Conservation (phyloP, 441 rosid species). For the Melastoma candidum region DNA sequence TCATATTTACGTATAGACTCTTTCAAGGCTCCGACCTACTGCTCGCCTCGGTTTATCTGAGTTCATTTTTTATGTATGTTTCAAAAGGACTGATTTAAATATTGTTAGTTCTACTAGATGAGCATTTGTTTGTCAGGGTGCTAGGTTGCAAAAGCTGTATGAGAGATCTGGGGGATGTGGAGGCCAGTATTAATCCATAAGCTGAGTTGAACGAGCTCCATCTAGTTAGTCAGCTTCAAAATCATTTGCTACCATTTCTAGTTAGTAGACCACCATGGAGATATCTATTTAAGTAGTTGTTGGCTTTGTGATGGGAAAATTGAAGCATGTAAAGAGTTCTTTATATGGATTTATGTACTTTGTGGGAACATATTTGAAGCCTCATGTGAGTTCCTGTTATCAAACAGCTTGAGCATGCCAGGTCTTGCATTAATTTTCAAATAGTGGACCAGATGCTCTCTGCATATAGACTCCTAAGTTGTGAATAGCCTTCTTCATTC, state of each 20-base stretch:
- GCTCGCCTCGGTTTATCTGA: too few species aligned
- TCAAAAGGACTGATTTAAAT: too few species aligned
- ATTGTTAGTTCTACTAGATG: too few species aligned
- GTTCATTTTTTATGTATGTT: too few species aligned
- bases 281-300: constrained; percentile 5
- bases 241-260: background rate
- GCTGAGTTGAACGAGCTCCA: too few species aligned
- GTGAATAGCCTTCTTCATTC: too few species aligned
- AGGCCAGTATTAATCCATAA: background rate
- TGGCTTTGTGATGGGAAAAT: constrained; percentile 45
- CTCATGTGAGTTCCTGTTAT: constrained; percentile 39
- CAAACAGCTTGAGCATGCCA: background rate
- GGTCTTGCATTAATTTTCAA: too few species aligned
- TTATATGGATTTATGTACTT: constrained; percentile 46
- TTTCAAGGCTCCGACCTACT: too few species aligned
- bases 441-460: too few species aligned
- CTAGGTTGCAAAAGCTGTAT: constrained; percentile 53
- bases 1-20: too few species aligned
- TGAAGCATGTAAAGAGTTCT: constrained; percentile 59
- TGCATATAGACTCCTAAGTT: too few species aligned
- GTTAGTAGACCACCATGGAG: constrained; percentile 4
- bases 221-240: background rate
- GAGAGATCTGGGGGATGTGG: constrained; percentile 43
- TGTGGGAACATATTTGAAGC: constrained; percentile 66
- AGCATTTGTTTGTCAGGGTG: constrained; percentile 28